Percentiles rank a stretch among this genome's conserved stretches.
Conservation (phyloP, 1,139 yeast species). For the Pichia sp. region DNA sequence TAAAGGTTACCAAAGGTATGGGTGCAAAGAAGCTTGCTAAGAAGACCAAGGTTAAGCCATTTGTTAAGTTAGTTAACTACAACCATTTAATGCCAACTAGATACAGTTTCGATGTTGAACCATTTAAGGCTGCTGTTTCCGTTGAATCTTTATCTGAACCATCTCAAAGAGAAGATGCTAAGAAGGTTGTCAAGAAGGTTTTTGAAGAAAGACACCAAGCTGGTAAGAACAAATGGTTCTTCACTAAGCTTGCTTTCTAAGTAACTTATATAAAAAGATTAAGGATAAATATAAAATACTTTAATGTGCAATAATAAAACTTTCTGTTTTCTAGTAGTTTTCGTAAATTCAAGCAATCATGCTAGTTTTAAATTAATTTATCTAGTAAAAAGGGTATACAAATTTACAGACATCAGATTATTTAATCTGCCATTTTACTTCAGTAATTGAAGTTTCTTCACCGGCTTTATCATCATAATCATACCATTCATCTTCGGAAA, state of each 20-base stretch:
- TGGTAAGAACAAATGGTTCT: conserved; percentile 99
- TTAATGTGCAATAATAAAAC: conserved; percentile 16
- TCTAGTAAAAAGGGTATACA: neutral
- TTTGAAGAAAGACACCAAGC: conserved; percentile 99
- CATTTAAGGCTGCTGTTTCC: conserved; percentile 86
- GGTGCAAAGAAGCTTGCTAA: conserved; percentile 95
- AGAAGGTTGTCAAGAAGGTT: conserved; percentile 98
- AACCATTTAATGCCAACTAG: conserved; percentile 99
- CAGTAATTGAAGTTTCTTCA: conserved; percentile 76
- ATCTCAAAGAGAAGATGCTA: conserved; percentile 98
- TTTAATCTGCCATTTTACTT: conserved; percentile 55
- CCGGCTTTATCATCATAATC: conserved; percentile 88
- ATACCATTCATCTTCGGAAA: conserved; percentile 84
- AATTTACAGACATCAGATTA: conserved; percentile 1
- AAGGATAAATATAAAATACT: conserved; percentile 13
- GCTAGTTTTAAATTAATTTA: neutral
- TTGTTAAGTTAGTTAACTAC: conserved; percentile 99
- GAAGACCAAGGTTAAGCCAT: conserved; percentile 99
- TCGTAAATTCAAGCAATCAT: neutral
- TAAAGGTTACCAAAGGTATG: conserved; percentile 92
- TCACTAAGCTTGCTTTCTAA: conserved; percentile 98
- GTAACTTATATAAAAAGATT: conserved; percentile 17
- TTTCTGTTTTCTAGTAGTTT: conserved; percentile 11
- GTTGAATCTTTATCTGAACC: conserved; percentile 96
- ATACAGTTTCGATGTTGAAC: conserved; percentile 96